Conservation (phyloP, 2,329 filamentous ascomycete species). For the Reticulascus tulasneorum region DNA sequence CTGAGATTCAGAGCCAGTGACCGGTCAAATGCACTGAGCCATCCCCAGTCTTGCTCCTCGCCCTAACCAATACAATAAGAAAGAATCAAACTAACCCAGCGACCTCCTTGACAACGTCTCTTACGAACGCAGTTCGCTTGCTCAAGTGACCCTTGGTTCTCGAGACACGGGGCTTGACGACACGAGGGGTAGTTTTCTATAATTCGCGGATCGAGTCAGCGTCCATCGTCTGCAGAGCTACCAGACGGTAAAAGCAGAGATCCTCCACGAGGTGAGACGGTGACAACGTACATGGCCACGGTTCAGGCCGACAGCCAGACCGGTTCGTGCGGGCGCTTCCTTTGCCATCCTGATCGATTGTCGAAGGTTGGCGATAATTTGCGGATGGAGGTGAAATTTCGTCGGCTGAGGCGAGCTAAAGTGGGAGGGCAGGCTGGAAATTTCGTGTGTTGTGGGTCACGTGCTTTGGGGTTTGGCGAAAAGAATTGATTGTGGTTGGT, state of each 20-base stretch:
- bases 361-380: too few relatives aligned
- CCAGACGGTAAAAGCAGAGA: conserved; percentile 46
- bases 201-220: conserved; percentile 44
- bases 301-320: conserved; percentile 60
- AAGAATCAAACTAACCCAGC: conserved; percentile 64
- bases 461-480: conserved; percentile 18
- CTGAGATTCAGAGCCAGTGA: too few relatives aligned
- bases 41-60: too few relatives aligned
- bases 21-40: too few relatives aligned
- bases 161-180: conserved; percentile 73
- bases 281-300: conserved; percentile 59
- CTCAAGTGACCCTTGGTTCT: conserved; percentile 92
- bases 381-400: conserved; percentile 8
- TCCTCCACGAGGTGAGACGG: conserved; percentile 73
- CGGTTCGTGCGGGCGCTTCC: conserved; percentile 54
- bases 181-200: conserved; percentile 80
- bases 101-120: conserved; percentile 98
- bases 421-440: conserved; percentile 1
- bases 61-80: background rate
- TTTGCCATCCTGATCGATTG: conserved; percentile 50
- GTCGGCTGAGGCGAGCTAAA: conserved; percentile 4
- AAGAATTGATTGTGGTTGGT: conserved; percentile 6
- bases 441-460: conserved; percentile 21
- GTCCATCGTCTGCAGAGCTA: conserved; percentile 56
- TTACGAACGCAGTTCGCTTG: conserved; percentile 95